Conservation (phyloP, 176 grass and related monocot species). For the Hsuehochloa calcarea region DNA sequence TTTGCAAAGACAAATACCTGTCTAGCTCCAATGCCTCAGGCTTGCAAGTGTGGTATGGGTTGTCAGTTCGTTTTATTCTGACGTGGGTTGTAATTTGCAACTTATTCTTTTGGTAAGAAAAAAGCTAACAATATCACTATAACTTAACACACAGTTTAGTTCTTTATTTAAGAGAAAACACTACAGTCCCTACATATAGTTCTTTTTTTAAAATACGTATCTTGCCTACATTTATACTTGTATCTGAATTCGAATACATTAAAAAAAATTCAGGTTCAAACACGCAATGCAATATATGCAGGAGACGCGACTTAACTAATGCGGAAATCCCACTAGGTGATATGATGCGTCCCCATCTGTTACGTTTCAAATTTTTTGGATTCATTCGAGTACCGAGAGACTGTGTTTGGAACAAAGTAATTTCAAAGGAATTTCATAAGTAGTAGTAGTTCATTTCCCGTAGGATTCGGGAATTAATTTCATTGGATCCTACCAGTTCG, state of each 20-base stretch:
- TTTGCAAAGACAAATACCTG: background rate
- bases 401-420: no score
- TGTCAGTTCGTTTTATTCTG: background rate
- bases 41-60: background rate
- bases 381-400: no score
- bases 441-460: no score
- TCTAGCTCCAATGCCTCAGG: background rate
- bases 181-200: background rate
- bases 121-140: background rate
- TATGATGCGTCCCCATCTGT: no score
- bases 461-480: no score
- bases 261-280: background rate
- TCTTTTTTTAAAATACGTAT: background rate
- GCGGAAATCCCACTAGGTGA: no score
- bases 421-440: no score
- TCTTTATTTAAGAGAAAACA: background rate
- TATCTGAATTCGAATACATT: no score
- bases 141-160: background rate
- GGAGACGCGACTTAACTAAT: no score
- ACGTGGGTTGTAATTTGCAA: background rate
- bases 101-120: background rate
- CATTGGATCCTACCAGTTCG: background rate
- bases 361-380: no score
- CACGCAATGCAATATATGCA: no score
- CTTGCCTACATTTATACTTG: background rate